Evolutionary conservation across 129 eudicot genomes (phyloP).

Genomic region (Pseudognaphalium luteoalbum): DNA sequence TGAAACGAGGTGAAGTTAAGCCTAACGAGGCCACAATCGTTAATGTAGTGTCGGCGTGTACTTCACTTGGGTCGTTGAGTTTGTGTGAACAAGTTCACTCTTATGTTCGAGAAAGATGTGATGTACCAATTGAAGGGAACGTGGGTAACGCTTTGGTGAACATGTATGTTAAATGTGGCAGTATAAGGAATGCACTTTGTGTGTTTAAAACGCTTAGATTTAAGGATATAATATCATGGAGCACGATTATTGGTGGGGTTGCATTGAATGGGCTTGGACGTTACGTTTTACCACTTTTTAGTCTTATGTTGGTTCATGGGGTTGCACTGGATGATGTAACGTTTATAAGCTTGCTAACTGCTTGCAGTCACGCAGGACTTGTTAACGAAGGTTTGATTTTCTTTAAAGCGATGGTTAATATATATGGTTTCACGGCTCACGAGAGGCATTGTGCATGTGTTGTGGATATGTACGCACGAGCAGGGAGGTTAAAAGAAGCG

Average conservation of each 20-base stretch:
- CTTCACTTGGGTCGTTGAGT: constrained; percentile 35
- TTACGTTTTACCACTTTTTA: constrained; percentile 34
- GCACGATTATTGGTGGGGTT: constrained; percentile 42
- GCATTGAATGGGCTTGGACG: constrained; percentile 41
- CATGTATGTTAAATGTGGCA: constrained; percentile 44
- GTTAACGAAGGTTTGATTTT: constrained; percentile 40
- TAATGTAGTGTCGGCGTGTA: constrained; percentile 35
- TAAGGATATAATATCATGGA: constrained; percentile 37
- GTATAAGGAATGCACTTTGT: constrained; percentile 22
- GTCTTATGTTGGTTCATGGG: constrained; percentile 45
- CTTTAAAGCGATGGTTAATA: constrained; percentile 32
- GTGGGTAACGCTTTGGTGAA: constrained; percentile 45
- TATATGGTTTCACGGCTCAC: constrained; percentile 25
- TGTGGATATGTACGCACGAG: constrained; percentile 44
- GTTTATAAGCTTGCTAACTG: constrained; percentile 37
- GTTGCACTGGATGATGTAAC: constrained; percentile 39
- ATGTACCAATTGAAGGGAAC: constrained; percentile 24
- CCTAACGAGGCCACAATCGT: constrained; percentile 42
- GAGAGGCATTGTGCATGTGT: constrained; percentile 43
- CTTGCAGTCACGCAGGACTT: constrained; percentile 43
- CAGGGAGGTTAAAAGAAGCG: constrained; percentile 36
- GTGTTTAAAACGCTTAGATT: constrained; percentile 27
- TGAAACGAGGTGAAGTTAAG: constrained; percentile 24
- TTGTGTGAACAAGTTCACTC: constrained; percentile 35
- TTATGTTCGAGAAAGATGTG: constrained; percentile 29